phyloP scores from a whole-genome alignment of 768 basidiomycete species.

The Lactarius akahatsu region DNA sequence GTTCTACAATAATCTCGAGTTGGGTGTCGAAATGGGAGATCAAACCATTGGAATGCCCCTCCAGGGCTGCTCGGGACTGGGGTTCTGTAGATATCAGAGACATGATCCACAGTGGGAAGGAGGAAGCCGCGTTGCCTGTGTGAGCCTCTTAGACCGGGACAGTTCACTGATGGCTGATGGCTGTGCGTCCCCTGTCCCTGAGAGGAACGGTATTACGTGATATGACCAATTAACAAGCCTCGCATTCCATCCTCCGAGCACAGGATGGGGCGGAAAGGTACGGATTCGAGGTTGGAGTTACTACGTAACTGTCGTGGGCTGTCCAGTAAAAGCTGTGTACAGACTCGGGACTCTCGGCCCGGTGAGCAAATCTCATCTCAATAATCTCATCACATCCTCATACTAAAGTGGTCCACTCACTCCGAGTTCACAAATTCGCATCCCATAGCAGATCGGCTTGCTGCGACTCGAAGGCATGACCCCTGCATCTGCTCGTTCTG shows the following conservation, averaged over 20 bases:
- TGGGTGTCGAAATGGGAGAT: conserved; percentile 71
- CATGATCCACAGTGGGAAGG: background rate
- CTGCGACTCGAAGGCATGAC: background rate
- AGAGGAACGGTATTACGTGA: background rate
- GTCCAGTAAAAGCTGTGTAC: too few relatives aligned
- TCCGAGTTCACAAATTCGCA: too few relatives aligned
- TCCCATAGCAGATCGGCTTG: too few relatives aligned
- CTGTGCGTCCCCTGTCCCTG: background rate
- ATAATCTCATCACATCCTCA: too few relatives aligned
- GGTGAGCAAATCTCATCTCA: background rate
- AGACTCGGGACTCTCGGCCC: background rate
- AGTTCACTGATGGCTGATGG: background rate
- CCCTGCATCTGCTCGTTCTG: too few relatives aligned
- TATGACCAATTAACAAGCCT: background rate
- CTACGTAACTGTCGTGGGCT: background rate
- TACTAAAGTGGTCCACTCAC: too few relatives aligned
- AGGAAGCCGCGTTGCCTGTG: background rate
- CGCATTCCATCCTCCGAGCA: background rate
- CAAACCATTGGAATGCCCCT: conserved; percentile 40
- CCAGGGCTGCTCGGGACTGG: conserved; percentile 19
- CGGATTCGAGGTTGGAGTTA: background rate
- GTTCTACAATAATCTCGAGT: conserved; percentile 66
- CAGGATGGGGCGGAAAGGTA: background rate
- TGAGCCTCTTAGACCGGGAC: background rate
- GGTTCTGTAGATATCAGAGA: conserved; percentile 21